Evolutionary conservation across 768 basidiomycete species (phyloP), one percentile per base, ranked within the genome.

Genomic region (Boletus huronensis): DNA sequence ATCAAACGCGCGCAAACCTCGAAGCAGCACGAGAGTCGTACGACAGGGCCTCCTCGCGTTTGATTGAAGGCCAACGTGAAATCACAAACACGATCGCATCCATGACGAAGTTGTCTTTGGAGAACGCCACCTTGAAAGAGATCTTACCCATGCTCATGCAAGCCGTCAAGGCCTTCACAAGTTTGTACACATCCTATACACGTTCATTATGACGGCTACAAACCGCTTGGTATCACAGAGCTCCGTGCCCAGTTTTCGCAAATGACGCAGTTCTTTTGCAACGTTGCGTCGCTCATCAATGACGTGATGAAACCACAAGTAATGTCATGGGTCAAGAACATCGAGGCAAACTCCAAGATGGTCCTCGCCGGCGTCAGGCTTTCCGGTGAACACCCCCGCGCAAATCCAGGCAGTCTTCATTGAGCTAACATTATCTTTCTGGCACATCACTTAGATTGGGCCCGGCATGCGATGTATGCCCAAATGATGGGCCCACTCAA

Each of bases 401-500:
- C 6, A 14, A n/a, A 25, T 3, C 16, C 1, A 25, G 10, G 7
- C 6, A 1, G 0, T 21, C 40, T 19, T 13, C 5, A 11, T 23
- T 34, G 35, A 36, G 19, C 44, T 23, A 17, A 44, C 17, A 11
- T 29, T 29, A 11, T 1, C 10, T 25, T 25, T 17, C 38, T n/a
- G 35, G 13, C 9, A 21, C 35, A 6, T 25, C 17, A 14, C 17
- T 14, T 31, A 50, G 59, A 63, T 21, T 63, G 54, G 61, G 5
- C 61, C 0, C 57, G 46, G 2, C 61, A 59, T 42, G 57, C 58
- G 8, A 63, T 63, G 62, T 63, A 63, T 9, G 43, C 57, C 11
- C 62, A 63, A 40, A 63, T 63, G 62, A 63, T 63, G 57, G 52
- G 54, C 17, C 61, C 62, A 17, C 61, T 63, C 34, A 63, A 63